phyloP scores from a whole-genome alignment of 495 filamentous ascomycete species.

The Hypoxylon lienhwacheense region DNA sequence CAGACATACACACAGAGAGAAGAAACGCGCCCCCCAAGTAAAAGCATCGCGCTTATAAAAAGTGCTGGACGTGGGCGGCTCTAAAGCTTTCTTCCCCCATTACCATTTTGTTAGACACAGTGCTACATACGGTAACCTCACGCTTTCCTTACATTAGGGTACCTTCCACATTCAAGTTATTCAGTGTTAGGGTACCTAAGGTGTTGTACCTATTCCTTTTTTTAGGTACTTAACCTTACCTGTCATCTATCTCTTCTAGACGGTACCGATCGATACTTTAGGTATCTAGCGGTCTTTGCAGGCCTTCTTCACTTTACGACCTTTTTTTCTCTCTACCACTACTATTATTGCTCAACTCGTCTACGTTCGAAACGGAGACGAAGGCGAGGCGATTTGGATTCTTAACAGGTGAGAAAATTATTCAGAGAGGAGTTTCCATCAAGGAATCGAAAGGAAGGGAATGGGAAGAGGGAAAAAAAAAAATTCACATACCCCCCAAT shows the following conservation, averaged over 20 bases:
- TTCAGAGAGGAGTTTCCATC: conserved; percentile 11
- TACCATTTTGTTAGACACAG: too few species aligned
- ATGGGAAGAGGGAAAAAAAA: conserved; percentile 4
- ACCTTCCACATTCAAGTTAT: too few species aligned
- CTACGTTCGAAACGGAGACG: neutral
- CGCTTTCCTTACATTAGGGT: too few species aligned
- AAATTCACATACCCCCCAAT: too few species aligned
- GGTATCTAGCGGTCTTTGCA: conserved; percentile 5
- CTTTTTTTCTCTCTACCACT: conserved; percentile 2
- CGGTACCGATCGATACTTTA: neutral
- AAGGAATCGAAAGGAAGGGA: conserved; percentile 1
- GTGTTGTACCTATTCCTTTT: too few species aligned
- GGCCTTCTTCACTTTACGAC: neutral
- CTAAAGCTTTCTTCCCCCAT: conserved; percentile 5
- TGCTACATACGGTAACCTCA: too few species aligned
- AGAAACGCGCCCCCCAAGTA: neutral
- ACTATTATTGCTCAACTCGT: neutral
- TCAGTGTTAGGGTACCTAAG: too few species aligned
- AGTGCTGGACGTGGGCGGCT: conserved; percentile 14
- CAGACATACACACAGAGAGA: neutral
- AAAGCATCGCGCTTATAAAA: conserved; percentile 6
- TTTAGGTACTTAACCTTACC: neutral
- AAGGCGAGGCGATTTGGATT: neutral
- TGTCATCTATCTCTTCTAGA: neutral
- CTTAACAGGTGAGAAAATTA: neutral